Percentiles rank a stretch among this genome's conserved stretches.
Evolutionary conservation across 441 rosid genomes (phyloP).

Genomic region (Arabidopsis hybrid): DNA sequence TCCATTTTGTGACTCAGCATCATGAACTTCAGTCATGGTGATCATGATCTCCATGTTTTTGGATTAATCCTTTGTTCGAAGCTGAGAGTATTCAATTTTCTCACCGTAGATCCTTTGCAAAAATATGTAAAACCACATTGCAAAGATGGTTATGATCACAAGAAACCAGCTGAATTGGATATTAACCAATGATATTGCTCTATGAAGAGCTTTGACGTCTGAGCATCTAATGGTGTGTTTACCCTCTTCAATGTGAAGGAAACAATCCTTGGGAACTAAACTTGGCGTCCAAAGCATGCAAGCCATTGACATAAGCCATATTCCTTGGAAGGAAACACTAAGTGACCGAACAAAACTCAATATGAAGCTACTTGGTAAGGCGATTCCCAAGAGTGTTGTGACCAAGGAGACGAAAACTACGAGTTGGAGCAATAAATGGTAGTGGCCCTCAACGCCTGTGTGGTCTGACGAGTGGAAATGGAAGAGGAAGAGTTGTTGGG

Average conservation of each 20-base stretch:
- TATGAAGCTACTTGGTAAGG: slow-evolving; percentile 67
- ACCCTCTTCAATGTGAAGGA: slow-evolving; percentile 68
- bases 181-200: slow-evolving; percentile 82
- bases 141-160: slow-evolving; percentile 54
- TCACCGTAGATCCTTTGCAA: slow-evolving; percentile 51
- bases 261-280: slow-evolving; percentile 72
- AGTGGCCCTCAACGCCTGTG: slow-evolving; percentile 84
- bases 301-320: slow-evolving; percentile 81
- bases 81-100: slow-evolving; percentile 49
- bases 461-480: slow-evolving; percentile 88
- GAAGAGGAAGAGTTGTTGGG: slow-evolving; percentile 75
- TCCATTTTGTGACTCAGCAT: no score
- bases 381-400: slow-evolving; percentile 70
- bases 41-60: slow-evolving; percentile 42
- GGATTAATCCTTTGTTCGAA: slow-evolving; percentile 46
- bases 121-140: slow-evolving; percentile 56
- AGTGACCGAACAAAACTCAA: slow-evolving; percentile 72
- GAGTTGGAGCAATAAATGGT: slow-evolving; percentile 75
- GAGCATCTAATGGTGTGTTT: slow-evolving; percentile 73
- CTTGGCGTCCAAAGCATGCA: slow-evolving; percentile 85
- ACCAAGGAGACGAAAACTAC: slow-evolving; percentile 59
- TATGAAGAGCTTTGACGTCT: slow-evolving; percentile 53
- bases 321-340: slow-evolving; percentile 76
- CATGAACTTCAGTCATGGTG: slow-evolving; percentile 38
- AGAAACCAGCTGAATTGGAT: slow-evolving; percentile 74